Evolutionary conservation across 176 grass and related monocot species (phyloP).

Genomic region (Triticum timopheevii): DNA sequence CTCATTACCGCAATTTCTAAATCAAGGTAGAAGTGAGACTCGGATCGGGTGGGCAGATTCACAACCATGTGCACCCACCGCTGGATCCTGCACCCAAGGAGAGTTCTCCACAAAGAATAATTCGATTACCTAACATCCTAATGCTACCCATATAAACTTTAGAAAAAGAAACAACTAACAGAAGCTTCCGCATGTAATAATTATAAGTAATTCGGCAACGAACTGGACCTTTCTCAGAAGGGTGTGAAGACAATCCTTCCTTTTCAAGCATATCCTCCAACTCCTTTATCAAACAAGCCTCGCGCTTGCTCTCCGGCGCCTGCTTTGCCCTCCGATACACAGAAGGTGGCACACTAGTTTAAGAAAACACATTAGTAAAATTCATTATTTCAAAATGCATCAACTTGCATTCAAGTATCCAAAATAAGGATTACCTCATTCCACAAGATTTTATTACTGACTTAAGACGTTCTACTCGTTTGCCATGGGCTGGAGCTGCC

Average conservation of each 20-base stretch:
- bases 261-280: constrained; percentile 87
- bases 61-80: constrained; percentile 5
- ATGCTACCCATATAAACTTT: background rate
- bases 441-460: constrained; percentile 98
- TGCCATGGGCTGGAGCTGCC: constrained; percentile 61
- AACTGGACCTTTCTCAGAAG: constrained; percentile 89
- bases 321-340: constrained; percentile 91
- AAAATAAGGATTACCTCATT: constrained; percentile 52
- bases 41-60: background rate
- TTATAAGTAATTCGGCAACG: constrained; percentile 17
- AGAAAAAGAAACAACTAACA: constrained; percentile 8
- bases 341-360: constrained; percentile 66
- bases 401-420: constrained; percentile 15
- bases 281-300: constrained; percentile 75
- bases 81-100: background rate
- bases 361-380: constrained; percentile 37
- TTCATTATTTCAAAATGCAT: constrained; percentile 13
- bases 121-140: background rate
- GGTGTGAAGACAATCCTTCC: constrained; percentile 85
- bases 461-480: constrained; percentile 76
- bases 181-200: background rate
- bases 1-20: background rate
- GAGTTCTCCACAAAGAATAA: background rate
- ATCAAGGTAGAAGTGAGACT: constrained; percentile 4
- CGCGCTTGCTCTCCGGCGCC: constrained; percentile 81